Evolutionary conservation across 805 yeast species (phyloP), one percentile per base, ranked within the genome.

Genomic region (Kodamaea kakaduensis): DNA sequence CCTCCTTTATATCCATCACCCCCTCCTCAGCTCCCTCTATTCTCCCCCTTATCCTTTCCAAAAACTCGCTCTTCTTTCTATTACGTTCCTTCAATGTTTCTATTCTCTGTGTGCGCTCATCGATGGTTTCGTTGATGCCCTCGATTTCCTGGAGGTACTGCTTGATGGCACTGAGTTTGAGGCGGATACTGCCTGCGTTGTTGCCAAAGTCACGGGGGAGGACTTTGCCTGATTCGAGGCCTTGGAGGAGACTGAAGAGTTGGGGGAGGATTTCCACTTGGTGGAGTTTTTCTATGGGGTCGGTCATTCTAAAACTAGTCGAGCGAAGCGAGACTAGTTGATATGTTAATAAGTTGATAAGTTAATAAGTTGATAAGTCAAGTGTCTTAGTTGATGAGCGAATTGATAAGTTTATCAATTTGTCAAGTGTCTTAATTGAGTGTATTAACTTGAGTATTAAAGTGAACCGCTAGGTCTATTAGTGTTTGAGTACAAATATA

Each of bases 111-210:
- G 59, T 45, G 25, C 69, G 44, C 12, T 56, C 61, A 26, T 61
- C 69, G 10, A 66, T 59, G 1, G 70, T 57, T 40, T 69, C 73
- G 22, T 65, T 55, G 29, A 71, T 54, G 1, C 74, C 77, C 30
- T 70, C 73, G 8, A 71, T 58, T 21, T 56, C 59, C 37, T 59
- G 59, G n/a, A 71, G 45, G 6, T 56, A 44, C 34, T 47, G 57
- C 30, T 64, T 54, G 21, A 69, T 51, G 31, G 49, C 60, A 33
- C 51, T 52, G 17, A 72, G 40, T 41, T 74, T 49, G 15, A 71
- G 59, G 23, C 73, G 54, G 21, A 73, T 61, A 9, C 70, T 52
- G 14, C 77, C 78, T 18, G 73, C 61, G 36, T 61, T 55, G 46
- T 63, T 65, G 39, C 64, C 69, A 39, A 67, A 64, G 40, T 67